phyloP scores from a whole-genome alignment of 306 rosid species.

The Clitoria ternatea region DNA sequence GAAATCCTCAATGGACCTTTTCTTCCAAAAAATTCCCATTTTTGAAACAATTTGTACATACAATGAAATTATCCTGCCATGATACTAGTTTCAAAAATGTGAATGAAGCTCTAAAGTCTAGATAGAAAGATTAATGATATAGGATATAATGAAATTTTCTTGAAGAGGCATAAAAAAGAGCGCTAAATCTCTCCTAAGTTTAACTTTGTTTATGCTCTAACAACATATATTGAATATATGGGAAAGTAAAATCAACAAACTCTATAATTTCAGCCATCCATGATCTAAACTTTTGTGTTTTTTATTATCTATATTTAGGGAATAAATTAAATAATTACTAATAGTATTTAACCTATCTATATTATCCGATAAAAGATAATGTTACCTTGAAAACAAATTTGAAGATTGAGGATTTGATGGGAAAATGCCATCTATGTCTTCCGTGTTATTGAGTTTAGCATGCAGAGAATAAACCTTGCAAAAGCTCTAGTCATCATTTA shows the following conservation, averaged over 20 bases:
- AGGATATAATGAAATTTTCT: background rate
- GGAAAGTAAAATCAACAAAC: background rate
- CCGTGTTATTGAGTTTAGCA: conserved; percentile 59
- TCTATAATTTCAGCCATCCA: background rate
- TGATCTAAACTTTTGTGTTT: background rate
- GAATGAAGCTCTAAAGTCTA: background rate
- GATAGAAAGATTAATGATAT: background rate
- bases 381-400: conserved; percentile 41
- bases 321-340: too few species aligned
- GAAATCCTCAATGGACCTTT: conserved; percentile 58
- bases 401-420: conserved; percentile 27
- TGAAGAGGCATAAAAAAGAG: background rate
- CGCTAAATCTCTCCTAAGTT: background rate
- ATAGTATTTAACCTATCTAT: too few species aligned
- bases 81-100: background rate
- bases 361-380: background rate
- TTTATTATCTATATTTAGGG: background rate
- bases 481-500: conserved; percentile 33
- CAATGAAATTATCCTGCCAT: conserved; percentile 58
- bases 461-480: conserved; percentile 58
- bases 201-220: background rate
- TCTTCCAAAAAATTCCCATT: conserved; percentile 68
- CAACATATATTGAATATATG: background rate
- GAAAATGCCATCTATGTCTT: conserved; percentile 67
- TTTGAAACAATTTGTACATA: conserved; percentile 66